Evolutionary conservation across 148 eudicot genomes (phyloP).

Genomic region (Rhododendron henanense): DNA sequence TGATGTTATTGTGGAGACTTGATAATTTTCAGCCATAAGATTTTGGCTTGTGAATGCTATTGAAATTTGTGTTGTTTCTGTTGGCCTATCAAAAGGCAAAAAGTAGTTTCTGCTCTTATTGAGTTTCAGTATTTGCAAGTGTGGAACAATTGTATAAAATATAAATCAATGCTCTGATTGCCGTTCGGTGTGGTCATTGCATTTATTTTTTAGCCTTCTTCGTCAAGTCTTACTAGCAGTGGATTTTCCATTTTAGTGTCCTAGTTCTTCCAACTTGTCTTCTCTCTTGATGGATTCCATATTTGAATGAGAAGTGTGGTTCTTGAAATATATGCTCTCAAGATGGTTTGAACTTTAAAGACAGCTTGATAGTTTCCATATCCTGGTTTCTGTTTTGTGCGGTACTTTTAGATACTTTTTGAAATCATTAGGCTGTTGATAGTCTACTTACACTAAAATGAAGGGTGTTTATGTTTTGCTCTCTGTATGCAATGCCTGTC

Average conservation of each 20-base stretch:
- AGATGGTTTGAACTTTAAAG: background rate
- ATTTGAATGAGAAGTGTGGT: background rate
- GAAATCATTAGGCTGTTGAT: too few relatives aligned
- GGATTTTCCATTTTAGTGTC: background rate
- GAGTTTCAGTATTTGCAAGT: background rate
- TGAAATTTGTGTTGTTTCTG: background rate
- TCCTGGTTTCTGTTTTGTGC: too few relatives aligned
- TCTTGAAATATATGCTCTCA: background rate
- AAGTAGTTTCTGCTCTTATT: background rate
- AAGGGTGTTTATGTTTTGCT: too few relatives aligned
- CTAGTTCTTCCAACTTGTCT: background rate
- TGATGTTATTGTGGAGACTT: background rate
- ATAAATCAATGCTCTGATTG: background rate
- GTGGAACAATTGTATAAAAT: background rate
- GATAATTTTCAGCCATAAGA: background rate
- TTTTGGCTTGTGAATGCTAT: background rate
- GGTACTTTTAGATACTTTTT: too few relatives aligned
- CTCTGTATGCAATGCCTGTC: too few relatives aligned
- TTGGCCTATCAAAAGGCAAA: background rate
- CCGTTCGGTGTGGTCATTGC: background rate
- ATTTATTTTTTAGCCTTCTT: background rate
- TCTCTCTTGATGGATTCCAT: background rate
- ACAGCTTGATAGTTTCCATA: background rate
- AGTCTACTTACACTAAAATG: too few relatives aligned
- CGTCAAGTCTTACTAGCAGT: background rate